These are phyloP conservation scores for Penstemon eatonii DNA, from an alignment of 257 asterid species.

Conservation along the genomic window DNA sequence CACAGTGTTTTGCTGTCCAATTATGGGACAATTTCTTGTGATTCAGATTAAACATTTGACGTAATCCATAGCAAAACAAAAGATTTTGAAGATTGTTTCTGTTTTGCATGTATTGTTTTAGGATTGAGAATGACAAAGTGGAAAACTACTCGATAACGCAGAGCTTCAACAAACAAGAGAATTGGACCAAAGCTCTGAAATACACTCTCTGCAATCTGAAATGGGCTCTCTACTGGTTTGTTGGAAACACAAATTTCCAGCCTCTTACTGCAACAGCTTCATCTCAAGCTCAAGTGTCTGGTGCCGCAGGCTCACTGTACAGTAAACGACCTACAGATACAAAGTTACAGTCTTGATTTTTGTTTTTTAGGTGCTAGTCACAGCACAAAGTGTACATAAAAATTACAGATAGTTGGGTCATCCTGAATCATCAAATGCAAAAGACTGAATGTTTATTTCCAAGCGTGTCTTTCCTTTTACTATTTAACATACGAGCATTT, in stretches of 20 bases:
- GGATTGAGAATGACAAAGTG: slow-evolving; percentile 95
- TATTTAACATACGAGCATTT: no score
- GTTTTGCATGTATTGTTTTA: slow-evolving; percentile 39
- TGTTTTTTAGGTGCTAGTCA: slow-evolving; percentile 15
- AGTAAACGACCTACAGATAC: slow-evolving; percentile 44
- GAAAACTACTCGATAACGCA: slow-evolving; percentile 86
- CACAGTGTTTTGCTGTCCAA: no score
- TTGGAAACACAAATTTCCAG: slow-evolving; percentile 90
- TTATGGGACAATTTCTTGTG: no score
- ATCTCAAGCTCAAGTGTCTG: slow-evolving; percentile 55
- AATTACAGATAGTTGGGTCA: no score
- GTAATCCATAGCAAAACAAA: background rate
- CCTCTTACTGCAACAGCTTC: slow-evolving; percentile 64
- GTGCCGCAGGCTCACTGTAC: slow-evolving; percentile 47
- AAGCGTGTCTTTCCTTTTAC: no score
- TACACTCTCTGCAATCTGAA: slow-evolving; percentile 93
- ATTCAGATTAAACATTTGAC: background rate
- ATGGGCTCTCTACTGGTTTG: slow-evolving; percentile 98
- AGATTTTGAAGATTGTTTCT: background rate
- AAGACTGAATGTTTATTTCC: no score
- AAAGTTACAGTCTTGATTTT: slow-evolving; percentile 39
- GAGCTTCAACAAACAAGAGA: slow-evolving; percentile 90
- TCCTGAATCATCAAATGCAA: no score
- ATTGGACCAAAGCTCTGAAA: slow-evolving; percentile 99
- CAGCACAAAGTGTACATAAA: no score